Evolutionary conservation across 208 protist species (phyloP).

Genomic region (Acanthamoeba sp.): DNA sequence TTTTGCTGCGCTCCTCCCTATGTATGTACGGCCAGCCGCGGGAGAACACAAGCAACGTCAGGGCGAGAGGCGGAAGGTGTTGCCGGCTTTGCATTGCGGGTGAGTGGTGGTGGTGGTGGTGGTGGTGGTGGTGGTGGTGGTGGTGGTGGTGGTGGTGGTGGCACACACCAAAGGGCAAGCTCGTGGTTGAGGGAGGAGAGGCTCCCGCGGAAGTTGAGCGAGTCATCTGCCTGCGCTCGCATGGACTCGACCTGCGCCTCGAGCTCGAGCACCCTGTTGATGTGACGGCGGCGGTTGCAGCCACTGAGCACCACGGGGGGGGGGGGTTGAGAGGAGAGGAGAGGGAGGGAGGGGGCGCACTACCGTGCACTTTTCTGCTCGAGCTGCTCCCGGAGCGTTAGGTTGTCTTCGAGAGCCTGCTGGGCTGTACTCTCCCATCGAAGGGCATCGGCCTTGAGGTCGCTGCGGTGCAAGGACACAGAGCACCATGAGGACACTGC

Average conservation of each 20-base stretch:
- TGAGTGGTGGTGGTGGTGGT: neutral
- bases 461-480: neutral
- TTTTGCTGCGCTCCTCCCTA: neutral
- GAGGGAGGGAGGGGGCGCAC: too few relatives aligned
- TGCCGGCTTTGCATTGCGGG: too few relatives aligned
- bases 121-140: neutral
- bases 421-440: neutral
- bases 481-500: neutral
- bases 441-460: neutral
- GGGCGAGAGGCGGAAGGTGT: too few relatives aligned
- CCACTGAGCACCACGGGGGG: too few relatives aligned
- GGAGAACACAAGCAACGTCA: too few relatives aligned
- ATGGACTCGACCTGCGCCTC: slow-evolving; percentile 8
- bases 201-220: slow-evolving; percentile 9
- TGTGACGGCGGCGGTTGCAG: too few relatives aligned
- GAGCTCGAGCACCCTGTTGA: neutral
- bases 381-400: neutral
- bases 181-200: slow-evolving; percentile 13
- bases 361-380: neutral
- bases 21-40: neutral
- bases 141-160: neutral
- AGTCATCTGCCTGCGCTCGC: neutral
- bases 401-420: neutral
- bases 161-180: neutral
- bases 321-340: neutral